phyloP scores from a whole-genome alignment of 1,284 basidiomycete species.

The Ganoderma boninense region DNA sequence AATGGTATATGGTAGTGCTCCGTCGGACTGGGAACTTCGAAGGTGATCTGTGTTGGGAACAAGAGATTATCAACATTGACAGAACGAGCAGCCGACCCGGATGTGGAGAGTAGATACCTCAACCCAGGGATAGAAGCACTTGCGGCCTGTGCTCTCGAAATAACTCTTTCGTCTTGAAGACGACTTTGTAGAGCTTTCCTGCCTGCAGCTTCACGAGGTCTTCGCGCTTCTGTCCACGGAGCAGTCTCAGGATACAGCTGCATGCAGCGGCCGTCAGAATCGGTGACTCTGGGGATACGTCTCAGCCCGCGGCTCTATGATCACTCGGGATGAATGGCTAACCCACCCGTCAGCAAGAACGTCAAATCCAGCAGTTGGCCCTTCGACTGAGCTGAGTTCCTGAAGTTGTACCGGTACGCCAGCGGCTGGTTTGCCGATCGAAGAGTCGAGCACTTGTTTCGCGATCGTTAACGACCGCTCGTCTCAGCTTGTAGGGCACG shows the following conservation, averaged over 20 bases:
- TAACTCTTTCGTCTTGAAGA: conserved; percentile 89
- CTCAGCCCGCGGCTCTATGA: no score
- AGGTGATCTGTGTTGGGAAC: conserved; percentile 68
- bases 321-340: conserved; percentile 1
- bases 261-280: conserved; percentile 84
- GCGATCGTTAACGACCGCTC: not conserved
- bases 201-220: conserved; percentile 51
- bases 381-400: conserved; percentile 43
- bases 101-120: conserved; percentile 59
- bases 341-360: conserved; percentile 69
- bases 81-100: not conserved
- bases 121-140: conserved; percentile 89
- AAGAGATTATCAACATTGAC: conserved; percentile 5
- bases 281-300: conserved; percentile 63
- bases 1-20: conserved; percentile 94
- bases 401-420: conserved; percentile 73
- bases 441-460: conserved; percentile 81
- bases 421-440: conserved; percentile 81
- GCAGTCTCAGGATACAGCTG: conserved; percentile 67
- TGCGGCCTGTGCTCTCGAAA: conserved; percentile 68
- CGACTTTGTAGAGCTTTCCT: conserved; percentile 81
- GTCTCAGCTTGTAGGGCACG: conserved; percentile 25
- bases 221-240: conserved; percentile 37
- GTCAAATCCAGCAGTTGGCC: conserved; percentile 52
- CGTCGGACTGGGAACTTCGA: conserved; percentile 70